Base-by-base conservation (phyloP, 1,139 yeast genomes). In the Petasospora fabianii region DNA sequence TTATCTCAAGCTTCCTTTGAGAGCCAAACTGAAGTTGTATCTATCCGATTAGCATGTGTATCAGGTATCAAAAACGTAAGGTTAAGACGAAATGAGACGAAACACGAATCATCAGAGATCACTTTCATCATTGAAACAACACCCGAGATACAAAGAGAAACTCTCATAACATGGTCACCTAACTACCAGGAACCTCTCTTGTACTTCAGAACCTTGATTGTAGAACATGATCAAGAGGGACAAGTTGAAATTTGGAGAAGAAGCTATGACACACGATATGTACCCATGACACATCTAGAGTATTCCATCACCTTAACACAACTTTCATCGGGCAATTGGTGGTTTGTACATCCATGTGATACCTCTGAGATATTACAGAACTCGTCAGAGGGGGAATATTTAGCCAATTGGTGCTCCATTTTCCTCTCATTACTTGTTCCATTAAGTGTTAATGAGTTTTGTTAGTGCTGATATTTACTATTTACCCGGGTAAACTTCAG, bases 271-370 rank as follows among this genome's bases (percentile, higher is more conserved):
- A 13, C 34, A n/a, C 21, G 16, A 8, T 8, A 17, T 3, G 3
- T 35, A 6, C 34, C 30, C 20, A 4, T 5, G 8, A 12, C 11
- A 13, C 31, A 27, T 13, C 24, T 21, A n/a, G n/a, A 22, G 11
- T 22, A 11, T 13, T 22, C 34, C 6, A 40, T 34, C 22, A 22
- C 43, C 8, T 5, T 40, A 18, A 28, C 32, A 26, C 39, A 41
- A 13, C 13, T 18, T 3, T 17, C 16, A 4, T 6, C 14, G 7
- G 18, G n/a, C 5, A 41, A 40, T 18, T 42, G 45, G 45, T 42
- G 42, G 42, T 36, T 38, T 24, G 27, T 38, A 3, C 45, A 42
- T 16, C 42, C 45, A 8, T 42, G 45, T 27, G 45, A 42, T 12
- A 28, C 42, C 4, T 2, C 26, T 2, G 32, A 30, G 12, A 11